These are phyloP conservation scores for Emericellopsis terricola DNA, from an alignment of 495 filamentous ascomycete species.

Conservation along the genomic window DNA sequence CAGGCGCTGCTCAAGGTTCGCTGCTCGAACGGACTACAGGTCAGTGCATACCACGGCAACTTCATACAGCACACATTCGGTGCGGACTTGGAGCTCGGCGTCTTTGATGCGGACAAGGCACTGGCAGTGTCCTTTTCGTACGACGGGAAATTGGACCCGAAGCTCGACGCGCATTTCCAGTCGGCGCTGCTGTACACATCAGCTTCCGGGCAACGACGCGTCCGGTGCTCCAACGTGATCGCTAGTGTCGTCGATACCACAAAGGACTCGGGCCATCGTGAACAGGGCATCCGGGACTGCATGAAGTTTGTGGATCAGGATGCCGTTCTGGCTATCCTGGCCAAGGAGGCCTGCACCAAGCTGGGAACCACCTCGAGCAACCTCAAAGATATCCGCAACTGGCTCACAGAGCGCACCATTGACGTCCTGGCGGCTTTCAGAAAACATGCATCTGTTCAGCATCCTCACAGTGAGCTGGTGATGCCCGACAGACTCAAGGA, in stretches of 20 bases:
- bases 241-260: conserved; percentile 76
- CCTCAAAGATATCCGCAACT: conserved; percentile 74
- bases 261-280: conserved; percentile 28
- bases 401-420: conserved; percentile 78
- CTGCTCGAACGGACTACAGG: conserved; percentile 91
- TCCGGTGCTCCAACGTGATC: conserved; percentile 84
- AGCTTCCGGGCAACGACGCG: conserved; percentile 70
- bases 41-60: conserved; percentile 86
- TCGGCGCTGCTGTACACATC: conserved; percentile 89
- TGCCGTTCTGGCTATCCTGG: conserved; percentile 68
- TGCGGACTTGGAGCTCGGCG: conserved; percentile 87
- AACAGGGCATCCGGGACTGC: conserved; percentile 12
- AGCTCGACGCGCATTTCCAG: conserved; percentile 96
- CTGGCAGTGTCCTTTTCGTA: conserved; percentile 86
- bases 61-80: conserved; percentile 89
- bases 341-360: conserved; percentile 79
- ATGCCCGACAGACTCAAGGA: conserved; percentile 94
- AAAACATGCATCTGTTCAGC: conserved; percentile 60
- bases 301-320: conserved; percentile 94
- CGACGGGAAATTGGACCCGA: conserved; percentile 90
- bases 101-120: conserved; percentile 85
- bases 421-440: conserved; percentile 89
- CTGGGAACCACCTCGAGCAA: conserved; percentile 48
- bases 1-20: conserved; percentile 97
- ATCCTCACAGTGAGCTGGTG: conserved; percentile 85